Conservation (phyloP, 306 rosid species). For the Arachis hypogaea region DNA sequence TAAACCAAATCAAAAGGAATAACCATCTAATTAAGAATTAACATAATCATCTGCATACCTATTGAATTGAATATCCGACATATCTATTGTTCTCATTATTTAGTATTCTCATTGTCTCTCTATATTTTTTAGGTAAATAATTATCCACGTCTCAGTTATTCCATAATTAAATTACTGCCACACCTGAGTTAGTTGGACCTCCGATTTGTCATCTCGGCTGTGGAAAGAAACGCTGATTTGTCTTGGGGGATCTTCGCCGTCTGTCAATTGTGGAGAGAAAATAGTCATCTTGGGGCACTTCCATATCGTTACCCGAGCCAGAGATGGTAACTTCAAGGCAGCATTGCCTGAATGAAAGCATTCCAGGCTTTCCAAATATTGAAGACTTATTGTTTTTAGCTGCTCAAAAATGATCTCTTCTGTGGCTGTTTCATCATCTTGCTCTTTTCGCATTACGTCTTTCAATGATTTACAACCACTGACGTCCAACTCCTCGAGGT, state of each 20-base stretch:
- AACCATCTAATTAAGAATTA: too few species aligned
- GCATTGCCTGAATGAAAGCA: slow-evolving; percentile 12
- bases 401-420: not conserved
- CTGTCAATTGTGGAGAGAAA: slow-evolving; percentile 8
- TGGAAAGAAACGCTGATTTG: not conserved
- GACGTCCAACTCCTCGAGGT: not conserved
- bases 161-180: too few species aligned
- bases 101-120: too few species aligned
- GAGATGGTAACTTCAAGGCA: slow-evolving; percentile 14
- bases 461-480: not conserved
- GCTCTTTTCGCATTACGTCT: slow-evolving; percentile 13
- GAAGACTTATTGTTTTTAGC: not conserved
- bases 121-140: too few species aligned
- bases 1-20: too few species aligned
- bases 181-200: too few species aligned
- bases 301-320: not conserved
- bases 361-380: not conserved
- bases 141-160: too few species aligned
- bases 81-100: too few species aligned
- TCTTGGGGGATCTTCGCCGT: not conserved
- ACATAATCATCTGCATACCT: too few species aligned
- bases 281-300: slow-evolving; percentile 15
- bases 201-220: too few species aligned
- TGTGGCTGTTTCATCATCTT: not conserved
- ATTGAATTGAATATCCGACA: too few species aligned